A percentile compares a stretch with the other conserved stretches of the same genome.
Evolutionary conservation across 805 yeast species (phyloP).

Genomic region (Groenewaldozyma tartarivorans): DNA sequence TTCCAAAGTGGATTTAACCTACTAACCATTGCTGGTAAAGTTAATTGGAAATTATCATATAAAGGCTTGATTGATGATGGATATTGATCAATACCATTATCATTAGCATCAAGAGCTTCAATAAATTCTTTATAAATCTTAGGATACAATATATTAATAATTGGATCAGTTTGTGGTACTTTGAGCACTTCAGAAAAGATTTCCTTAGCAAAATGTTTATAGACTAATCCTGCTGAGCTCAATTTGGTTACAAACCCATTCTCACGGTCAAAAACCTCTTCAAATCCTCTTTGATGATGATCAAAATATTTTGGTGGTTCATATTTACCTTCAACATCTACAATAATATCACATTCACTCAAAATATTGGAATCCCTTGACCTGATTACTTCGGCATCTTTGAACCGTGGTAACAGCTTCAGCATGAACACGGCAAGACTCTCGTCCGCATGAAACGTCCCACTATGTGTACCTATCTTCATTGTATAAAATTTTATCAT

Average conservation of each 20-base stretch:
- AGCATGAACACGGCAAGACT: slow-evolving; percentile 87
- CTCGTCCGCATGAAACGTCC: slow-evolving; percentile 96
- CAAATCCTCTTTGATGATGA: slow-evolving; percentile 92
- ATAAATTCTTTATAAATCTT: slow-evolving; percentile 80
- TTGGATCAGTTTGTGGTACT: slow-evolving; percentile 23
- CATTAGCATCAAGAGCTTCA: slow-evolving; percentile 92
- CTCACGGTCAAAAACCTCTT: slow-evolving; percentile 52
- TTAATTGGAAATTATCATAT: slow-evolving; percentile 42
- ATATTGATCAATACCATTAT: slow-evolving; percentile 79
- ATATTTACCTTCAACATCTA: slow-evolving; percentile 90
- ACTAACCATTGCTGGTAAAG: slow-evolving; percentile 69
- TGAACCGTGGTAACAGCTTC: slow-evolving; percentile 56
- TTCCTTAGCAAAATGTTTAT: slow-evolving; percentile 45
- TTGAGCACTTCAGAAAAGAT: slow-evolving; percentile 38
- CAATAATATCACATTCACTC: slow-evolving; percentile 84
- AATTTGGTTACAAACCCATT: slow-evolving; percentile 58
- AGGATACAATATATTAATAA: slow-evolving; percentile 56
- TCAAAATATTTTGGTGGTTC: slow-evolving; percentile 82
- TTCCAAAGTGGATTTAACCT: slow-evolving; percentile 84
- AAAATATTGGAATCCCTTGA: slow-evolving; percentile 76
- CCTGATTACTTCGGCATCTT: slow-evolving; percentile 61
- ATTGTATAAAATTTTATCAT: too few relatives aligned
- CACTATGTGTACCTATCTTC: slow-evolving; percentile 64
- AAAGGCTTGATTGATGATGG: slow-evolving; percentile 46
- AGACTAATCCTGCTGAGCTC: slow-evolving; percentile 88